Percentiles rank a stretch among this genome's conserved stretches.
These are phyloP conservation scores for Excoecaria agallocha DNA, from an alignment of 345 rosid genomes.

Conservation along the genomic window DNA sequence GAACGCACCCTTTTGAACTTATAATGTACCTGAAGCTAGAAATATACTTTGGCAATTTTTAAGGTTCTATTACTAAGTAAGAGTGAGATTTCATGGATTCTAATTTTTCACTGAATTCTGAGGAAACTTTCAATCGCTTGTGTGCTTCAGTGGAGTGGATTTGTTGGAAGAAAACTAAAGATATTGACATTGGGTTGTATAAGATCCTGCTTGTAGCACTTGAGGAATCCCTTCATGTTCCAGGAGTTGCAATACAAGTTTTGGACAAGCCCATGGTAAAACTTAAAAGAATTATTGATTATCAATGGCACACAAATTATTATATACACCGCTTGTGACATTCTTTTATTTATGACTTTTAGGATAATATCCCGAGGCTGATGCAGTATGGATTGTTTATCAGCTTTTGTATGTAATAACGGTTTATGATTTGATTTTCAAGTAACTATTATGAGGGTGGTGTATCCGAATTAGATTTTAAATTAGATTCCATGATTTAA, in stretches of 20 bases:
- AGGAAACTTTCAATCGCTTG: no score
- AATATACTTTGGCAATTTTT: neutral
- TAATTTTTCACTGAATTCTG: no score
- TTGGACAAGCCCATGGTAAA: no score
- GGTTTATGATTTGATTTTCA: neutral
- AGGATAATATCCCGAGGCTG: neutral
- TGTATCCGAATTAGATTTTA: neutral
- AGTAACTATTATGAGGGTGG: neutral
- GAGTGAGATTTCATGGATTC: neutral
- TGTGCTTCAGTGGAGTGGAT: no score
- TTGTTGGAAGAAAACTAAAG: no score
- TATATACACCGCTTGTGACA: neutral
- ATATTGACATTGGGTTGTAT: no score
- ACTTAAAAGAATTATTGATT: neutral
- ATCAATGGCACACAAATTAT: neutral
- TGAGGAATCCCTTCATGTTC: no score
- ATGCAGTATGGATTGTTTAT: neutral
- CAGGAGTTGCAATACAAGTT: no score
- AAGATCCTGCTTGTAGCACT: no score
- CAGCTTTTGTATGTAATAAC: neutral
- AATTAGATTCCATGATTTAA: no score
- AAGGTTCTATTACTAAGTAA: neutral
- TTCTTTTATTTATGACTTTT: neutral
- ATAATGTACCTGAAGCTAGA: no score
- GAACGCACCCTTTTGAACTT: neutral